A percentile compares a stretch with the other conserved stretches of the same genome.
Conservation (phyloP, 2,329 filamentous ascomycete genomes). For the Colletotrichum musae region DNA sequence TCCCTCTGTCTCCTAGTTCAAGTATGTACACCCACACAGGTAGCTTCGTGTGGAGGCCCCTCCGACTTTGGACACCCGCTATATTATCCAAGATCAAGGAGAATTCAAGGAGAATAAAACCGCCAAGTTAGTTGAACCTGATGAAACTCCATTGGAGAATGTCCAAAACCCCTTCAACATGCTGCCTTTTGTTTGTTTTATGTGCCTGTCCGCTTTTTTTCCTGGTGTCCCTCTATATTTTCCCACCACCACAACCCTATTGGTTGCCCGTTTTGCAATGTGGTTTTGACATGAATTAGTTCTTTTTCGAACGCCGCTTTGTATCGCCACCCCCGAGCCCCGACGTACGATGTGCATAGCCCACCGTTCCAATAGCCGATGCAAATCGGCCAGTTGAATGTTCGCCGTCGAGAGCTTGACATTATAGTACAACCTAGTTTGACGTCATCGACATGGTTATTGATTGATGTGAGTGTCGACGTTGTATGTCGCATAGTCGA, state of each 20-base stretch:
- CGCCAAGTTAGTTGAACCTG: background rate
- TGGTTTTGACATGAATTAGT: too few relatives aligned
- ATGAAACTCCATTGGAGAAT: conserved; percentile 9
- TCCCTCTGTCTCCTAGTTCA: background rate
- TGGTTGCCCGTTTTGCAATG: too few relatives aligned
- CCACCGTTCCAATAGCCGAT: background rate
- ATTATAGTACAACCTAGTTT: background rate
- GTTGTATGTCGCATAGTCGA: conserved; percentile 75
- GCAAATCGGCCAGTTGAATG: conserved; percentile 17
- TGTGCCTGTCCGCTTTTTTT: background rate
- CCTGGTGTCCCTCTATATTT: background rate
- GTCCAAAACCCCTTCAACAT: conserved; percentile 4
- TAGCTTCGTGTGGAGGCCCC: too few relatives aligned
- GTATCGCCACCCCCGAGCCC: too few relatives aligned
- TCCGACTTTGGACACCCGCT: too few relatives aligned
- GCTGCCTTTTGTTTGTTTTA: conserved; percentile 4
- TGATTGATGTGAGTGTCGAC: conserved; percentile 71
- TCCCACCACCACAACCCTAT: too few relatives aligned
- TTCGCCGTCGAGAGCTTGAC: background rate
- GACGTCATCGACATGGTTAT: conserved; percentile 38
- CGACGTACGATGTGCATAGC: too few relatives aligned
- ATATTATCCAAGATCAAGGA: too few relatives aligned
- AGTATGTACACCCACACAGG: too few relatives aligned
- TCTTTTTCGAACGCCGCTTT: too few relatives aligned
- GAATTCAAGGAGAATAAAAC: background rate